These are phyloP conservation scores for Mortierella sp. DNA, from an alignment of 371 early-diverging fungal genomes.

Conservation along the genomic window DNA sequence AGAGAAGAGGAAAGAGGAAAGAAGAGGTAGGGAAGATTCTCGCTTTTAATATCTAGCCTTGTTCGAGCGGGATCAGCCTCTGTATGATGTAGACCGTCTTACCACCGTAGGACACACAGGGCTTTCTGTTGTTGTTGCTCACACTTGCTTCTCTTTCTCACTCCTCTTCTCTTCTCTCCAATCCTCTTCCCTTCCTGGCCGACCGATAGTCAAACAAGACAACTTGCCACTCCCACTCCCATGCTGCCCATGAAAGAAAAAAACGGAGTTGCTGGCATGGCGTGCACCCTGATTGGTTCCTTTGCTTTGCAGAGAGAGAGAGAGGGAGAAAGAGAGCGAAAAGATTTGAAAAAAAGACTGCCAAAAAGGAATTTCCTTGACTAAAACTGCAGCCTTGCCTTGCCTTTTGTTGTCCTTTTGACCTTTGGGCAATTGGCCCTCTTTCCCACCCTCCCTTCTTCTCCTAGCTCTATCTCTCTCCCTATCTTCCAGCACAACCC, in stretches of 20 bases:
- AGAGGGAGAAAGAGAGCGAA: background rate
- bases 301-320: background rate
- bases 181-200: background rate
- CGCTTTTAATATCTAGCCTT: background rate
- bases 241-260: background rate
- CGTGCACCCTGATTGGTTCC: background rate
- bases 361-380: background rate
- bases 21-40: slow-evolving; percentile 3
- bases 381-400: background rate
- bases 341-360: background rate
- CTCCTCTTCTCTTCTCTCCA: background rate
- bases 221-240: background rate
- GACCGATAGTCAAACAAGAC: background rate
- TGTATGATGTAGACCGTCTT: no score
- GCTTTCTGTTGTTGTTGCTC: background rate
- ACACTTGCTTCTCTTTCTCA: background rate
- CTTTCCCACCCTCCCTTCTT: background rate
- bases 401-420: background rate
- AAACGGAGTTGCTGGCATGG: background rate
- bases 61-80: no score
- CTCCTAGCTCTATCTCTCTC: background rate
- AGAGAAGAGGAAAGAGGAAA: background rate
- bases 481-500: background rate
- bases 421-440: background rate
- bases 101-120: no score